phyloP scores from a whole-genome alignment of 108 stramenopile genomes.

The Cyclotella distinguenda region DNA sequence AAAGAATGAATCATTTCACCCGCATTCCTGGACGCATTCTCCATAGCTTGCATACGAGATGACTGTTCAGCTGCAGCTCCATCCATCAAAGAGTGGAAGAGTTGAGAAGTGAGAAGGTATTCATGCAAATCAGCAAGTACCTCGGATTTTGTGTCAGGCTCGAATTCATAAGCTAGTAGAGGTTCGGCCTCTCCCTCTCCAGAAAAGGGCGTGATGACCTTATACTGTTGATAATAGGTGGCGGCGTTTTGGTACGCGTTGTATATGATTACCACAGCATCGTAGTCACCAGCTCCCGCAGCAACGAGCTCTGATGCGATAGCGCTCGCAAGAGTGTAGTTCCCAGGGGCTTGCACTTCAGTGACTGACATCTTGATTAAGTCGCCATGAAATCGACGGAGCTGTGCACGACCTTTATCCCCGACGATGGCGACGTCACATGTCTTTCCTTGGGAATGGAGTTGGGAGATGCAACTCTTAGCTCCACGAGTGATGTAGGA shows the following conservation, averaged over 20 bases:
- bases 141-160: conserved; percentile 92
- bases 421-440: conserved; percentile 91
- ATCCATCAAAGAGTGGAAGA: conserved; percentile 96
- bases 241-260: conserved; percentile 85
- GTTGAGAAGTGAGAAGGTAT: conserved; percentile 90
- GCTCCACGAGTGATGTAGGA: conserved; percentile 89
- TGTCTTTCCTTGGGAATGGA: conserved; percentile 83
- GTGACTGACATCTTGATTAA: conserved; percentile 69
- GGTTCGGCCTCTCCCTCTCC: conserved; percentile 69
- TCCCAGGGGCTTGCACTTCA: conserved; percentile 78
- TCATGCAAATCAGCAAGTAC: conserved; percentile 93
- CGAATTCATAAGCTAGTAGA: conserved; percentile 93
- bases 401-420: conserved; percentile 96
- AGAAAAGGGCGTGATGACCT: conserved; percentile 72
- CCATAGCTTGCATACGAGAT: conserved; percentile 99
- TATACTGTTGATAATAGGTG: conserved; percentile 85
- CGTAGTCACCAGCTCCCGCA: conserved; percentile 77
- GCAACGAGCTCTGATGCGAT: conserved; percentile 81
- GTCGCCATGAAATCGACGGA: conserved; percentile 73
- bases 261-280: conserved; percentile 82
- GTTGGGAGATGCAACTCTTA: conserved; percentile 56
- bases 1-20: conserved; percentile 97
- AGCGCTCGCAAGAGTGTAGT: conserved; percentile 76
- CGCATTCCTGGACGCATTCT: conserved; percentile 99
- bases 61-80: conserved; percentile 97